Conservation (phyloP, 2,329 filamentous ascomycete species). For the Fusarium chuoi region DNA sequence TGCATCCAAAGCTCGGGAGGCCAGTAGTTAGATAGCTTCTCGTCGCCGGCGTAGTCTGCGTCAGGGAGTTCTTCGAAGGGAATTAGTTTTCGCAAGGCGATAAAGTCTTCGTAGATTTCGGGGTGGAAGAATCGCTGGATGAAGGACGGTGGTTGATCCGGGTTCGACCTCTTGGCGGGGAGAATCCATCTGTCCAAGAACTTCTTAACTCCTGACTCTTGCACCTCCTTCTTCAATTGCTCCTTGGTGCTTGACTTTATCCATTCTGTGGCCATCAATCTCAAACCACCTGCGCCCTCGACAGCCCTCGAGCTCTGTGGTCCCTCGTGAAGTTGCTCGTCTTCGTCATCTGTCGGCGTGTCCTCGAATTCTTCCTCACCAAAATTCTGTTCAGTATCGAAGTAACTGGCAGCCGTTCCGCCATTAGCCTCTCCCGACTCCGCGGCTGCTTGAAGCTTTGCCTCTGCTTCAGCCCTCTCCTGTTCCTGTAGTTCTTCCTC, state of each 20-base stretch:
- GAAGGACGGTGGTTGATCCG: constrained; percentile 57
- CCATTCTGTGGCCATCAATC: constrained; percentile 47
- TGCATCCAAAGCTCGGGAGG: constrained; percentile 70
- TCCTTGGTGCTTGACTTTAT: constrained; percentile 51
- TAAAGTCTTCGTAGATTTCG: constrained; percentile 79
- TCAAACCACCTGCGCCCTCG: constrained; percentile 52
- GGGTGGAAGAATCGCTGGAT: constrained; percentile 79
- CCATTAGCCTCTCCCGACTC: constrained; percentile 33
- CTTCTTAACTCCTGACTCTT: constrained; percentile 44
- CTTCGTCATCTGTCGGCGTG: constrained; percentile 43
- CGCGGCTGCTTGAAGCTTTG: constrained; percentile 37
- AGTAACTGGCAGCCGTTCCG: constrained; percentile 49
- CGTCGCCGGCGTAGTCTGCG: constrained; percentile 60
- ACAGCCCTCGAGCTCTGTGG: constrained; percentile 47
- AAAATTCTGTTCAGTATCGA: constrained; percentile 49
- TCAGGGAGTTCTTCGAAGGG: constrained; percentile 62
- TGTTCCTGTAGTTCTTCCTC: constrained; percentile 59
- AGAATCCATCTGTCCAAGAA: constrained; percentile 44
- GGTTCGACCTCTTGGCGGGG: constrained; percentile 41
- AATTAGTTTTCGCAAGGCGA: constrained; percentile 74
- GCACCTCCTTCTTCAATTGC: constrained; percentile 44
- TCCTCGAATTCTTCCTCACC: constrained; percentile 48
- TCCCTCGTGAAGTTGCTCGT: constrained; percentile 32
- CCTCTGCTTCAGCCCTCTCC: constrained; percentile 60
- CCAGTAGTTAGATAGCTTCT: constrained; percentile 73